A percentile compares a stretch with the other conserved stretches of the same genome.
Conservation (phyloP, 805 yeast species). For the Candida montana region DNA sequence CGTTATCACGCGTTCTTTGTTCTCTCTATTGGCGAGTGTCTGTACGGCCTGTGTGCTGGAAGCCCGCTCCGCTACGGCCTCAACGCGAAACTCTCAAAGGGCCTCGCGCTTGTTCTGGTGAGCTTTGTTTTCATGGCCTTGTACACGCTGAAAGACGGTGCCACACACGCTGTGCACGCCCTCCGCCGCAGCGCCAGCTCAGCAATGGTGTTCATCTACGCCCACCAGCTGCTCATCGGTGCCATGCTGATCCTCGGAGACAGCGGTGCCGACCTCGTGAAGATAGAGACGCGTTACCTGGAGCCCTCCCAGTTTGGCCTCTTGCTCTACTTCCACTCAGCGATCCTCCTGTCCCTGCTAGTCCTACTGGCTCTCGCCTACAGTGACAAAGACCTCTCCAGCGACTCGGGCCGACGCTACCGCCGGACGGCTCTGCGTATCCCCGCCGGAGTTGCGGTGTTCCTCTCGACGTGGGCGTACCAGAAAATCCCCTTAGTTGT, state of each 20-base stretch:
- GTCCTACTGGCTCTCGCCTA: constrained; percentile 37
- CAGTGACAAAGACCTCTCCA: constrained; percentile 36
- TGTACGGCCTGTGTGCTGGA: constrained; percentile 46
- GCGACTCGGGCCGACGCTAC: constrained; percentile 27
- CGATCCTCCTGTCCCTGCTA: constrained; percentile 40
- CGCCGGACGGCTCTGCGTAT: constrained; percentile 37
- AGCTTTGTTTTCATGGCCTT: constrained; percentile 48
- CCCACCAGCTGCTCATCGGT: constrained; percentile 49
- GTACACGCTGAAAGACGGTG: constrained; percentile 51
- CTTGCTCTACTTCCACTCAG: constrained; percentile 48
- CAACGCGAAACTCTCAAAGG: constrained; percentile 38
- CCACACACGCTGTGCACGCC: constrained; percentile 46
- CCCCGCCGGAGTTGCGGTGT: constrained; percentile 35
- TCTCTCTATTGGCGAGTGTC: constrained; percentile 62
- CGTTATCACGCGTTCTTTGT: constrained; percentile 51
- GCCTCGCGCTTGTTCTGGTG: constrained; percentile 39
- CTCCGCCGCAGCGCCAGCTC: constrained; percentile 41
- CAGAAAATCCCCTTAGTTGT: constrained; percentile 28
- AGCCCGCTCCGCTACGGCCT: constrained; percentile 44
- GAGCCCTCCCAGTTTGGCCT: constrained; percentile 33
- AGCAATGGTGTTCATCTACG: constrained; percentile 41
- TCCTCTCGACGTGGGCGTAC: constrained; percentile 41
- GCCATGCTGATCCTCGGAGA: constrained; percentile 52
- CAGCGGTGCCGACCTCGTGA: constrained; percentile 46
- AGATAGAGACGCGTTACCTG: constrained; percentile 25